Conservation (phyloP, 139 green algal species). For the Chlamydomonas sphaeroides region DNA sequence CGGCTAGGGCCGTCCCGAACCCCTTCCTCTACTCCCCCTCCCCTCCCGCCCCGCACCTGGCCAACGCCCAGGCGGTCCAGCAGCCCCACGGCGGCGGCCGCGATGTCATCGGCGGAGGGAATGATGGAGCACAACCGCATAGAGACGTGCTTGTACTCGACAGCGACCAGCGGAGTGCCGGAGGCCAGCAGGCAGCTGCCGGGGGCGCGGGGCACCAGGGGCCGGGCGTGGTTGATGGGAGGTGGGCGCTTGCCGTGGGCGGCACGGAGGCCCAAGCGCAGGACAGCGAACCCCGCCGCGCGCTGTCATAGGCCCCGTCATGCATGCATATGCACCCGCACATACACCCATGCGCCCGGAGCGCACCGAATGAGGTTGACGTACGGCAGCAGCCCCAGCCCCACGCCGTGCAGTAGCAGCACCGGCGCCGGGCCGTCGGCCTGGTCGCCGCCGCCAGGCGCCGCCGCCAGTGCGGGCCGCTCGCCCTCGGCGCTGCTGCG, state of each 20-base stretch:
- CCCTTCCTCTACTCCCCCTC: too few relatives aligned
- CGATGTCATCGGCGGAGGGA: constrained; percentile 32
- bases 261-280: too few relatives aligned
- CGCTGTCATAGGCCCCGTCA: too few relatives aligned
- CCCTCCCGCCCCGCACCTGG: too few relatives aligned
- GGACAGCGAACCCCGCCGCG: too few relatives aligned
- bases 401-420: constrained; percentile 65
- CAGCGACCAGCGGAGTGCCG: constrained; percentile 48
- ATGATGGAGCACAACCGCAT: constrained; percentile 56
- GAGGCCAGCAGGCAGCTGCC: constrained; percentile 32
- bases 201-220: not conserved
- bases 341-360: not conserved
- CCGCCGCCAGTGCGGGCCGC: not conserved
- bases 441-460: too few relatives aligned
- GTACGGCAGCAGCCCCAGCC: constrained; percentile 41
- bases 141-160: constrained; percentile 62
- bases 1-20: too few relatives aligned
- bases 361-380: constrained; percentile 29
- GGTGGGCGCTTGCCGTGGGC: too few relatives aligned
- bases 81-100: not conserved
- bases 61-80: constrained; percentile 17
- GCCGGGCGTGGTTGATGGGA: too few relatives aligned
- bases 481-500: too few relatives aligned
- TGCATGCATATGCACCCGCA: too few relatives aligned
- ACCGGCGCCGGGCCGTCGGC: constrained; percentile 34